Conservation (phyloP, 208 protist species). For the Wallacemonas sp. region DNA sequence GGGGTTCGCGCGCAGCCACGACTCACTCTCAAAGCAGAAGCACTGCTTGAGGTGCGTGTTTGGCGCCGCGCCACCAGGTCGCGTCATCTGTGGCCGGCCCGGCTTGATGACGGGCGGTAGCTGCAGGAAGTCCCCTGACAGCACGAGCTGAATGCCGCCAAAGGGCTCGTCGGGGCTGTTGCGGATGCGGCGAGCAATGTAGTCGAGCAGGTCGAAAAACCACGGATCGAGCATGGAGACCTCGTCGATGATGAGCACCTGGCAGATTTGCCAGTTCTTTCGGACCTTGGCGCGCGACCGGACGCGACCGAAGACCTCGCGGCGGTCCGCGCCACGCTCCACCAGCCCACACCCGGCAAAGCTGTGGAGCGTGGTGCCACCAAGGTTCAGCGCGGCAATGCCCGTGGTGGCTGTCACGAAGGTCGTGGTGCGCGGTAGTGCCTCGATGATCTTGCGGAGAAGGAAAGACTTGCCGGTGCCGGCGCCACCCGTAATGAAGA, state of each 20-base stretch:
- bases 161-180: conserved; percentile 59
- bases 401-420: conserved; percentile 89
- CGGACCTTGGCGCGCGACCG: conserved; percentile 21
- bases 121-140: conserved; percentile 94
- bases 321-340: conserved; percentile 16
- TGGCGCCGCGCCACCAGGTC: background rate
- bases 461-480: conserved; percentile 91
- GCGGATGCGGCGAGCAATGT: conserved; percentile 67
- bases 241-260: conserved; percentile 90
- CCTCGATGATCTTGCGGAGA: conserved; percentile 68
- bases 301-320: conserved; percentile 38
- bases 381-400: conserved; percentile 85
- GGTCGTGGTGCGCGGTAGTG: conserved; percentile 42
- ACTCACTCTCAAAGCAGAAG: conserved; percentile 79
- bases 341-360: conserved; percentile 80
- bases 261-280: conserved; percentile 58
- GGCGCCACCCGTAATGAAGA: conserved; percentile 88
- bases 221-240: conserved; percentile 88
- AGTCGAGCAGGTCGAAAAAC: conserved; percentile 85
- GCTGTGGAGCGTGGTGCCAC: conserved; percentile 86
- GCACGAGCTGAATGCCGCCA: conserved; percentile 92
- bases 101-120: conserved; percentile 71
- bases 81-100: background rate
- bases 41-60: background rate
- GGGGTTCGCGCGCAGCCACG: conserved; percentile 67